Percentiles rank a stretch among this genome's conserved stretches.
Conservation (phyloP, 768 basidiomycete species). For the Macrolepiota fuliginosa region DNA sequence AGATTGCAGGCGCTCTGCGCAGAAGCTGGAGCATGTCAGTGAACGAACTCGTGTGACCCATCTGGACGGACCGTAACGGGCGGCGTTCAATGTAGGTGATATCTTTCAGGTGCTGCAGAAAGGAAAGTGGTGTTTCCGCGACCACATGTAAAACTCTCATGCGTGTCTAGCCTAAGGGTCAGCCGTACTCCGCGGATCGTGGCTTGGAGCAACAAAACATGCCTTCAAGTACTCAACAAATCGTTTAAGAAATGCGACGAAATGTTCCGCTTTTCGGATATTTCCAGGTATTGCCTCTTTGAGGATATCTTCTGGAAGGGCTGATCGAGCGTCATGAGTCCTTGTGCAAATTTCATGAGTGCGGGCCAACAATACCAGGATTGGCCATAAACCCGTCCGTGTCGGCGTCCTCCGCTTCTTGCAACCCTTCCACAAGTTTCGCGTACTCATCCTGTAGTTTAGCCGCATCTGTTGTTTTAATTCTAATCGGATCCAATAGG, state of each 20-base stretch:
- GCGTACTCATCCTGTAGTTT: conserved; percentile 97
- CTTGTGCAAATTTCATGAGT: neutral
- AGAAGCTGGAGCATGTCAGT: conserved; percentile 60
- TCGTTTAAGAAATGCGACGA: conserved; percentile 95
- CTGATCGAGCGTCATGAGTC: conserved; percentile 33
- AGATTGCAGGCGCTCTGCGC: conserved; percentile 93
- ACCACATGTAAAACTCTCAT: conserved; percentile 99
- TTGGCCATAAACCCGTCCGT: conserved; percentile 89
- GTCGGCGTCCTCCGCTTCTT: conserved; percentile 61
- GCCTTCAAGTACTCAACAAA: conserved; percentile 99
- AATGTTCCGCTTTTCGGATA: conserved; percentile 98
- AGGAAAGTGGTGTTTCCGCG: conserved; percentile 95
- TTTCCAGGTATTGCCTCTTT: conserved; percentile 97
- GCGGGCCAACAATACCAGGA: conserved; percentile 53
- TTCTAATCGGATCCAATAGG: conserved; percentile 45
- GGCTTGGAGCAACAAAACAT: conserved; percentile 1
- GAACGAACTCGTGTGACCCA: conserved; percentile 1
- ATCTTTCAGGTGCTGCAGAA: conserved; percentile 96
- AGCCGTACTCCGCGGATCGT: neutral
- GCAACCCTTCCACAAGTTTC: conserved; percentile 90
- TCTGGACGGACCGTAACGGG: conserved; percentile 69
- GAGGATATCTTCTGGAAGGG: conserved; percentile 90
- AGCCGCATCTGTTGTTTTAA: conserved; percentile 89
- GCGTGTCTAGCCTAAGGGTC: conserved; percentile 61
- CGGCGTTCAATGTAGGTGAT: conserved; percentile 97